These are phyloP conservation scores for Yamadazyma trypodendri DNA, from an alignment of 1,139 yeast species.

Conservation along the genomic window DNA sequence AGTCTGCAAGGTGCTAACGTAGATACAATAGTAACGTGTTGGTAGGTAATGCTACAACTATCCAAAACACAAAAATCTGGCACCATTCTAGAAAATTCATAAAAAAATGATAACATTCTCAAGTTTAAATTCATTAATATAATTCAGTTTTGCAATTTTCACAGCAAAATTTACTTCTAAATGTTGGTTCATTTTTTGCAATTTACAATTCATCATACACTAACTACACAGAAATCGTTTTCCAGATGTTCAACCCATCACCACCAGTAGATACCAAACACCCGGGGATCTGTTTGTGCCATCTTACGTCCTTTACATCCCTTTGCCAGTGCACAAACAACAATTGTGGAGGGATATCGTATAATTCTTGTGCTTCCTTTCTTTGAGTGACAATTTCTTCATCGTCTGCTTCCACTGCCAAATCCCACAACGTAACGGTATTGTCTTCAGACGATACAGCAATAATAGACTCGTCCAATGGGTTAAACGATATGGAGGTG, in stretches of 20 bases:
- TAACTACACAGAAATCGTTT: slow-evolving; percentile 85
- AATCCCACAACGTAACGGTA: slow-evolving; percentile 95
- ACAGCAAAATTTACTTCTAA: no score
- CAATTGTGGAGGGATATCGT: slow-evolving; percentile 92
- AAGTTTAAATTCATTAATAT: no score
- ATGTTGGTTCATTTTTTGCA: no score
- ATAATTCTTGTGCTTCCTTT: slow-evolving; percentile 70
- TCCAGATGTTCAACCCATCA: slow-evolving; percentile 94
- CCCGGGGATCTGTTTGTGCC: slow-evolving; percentile 98
- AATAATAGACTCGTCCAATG: slow-evolving; percentile 89
- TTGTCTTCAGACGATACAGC: slow-evolving; percentile 97
- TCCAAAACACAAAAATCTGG: no score
- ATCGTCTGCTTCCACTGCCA: slow-evolving; percentile 95
- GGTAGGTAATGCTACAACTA: background rate
- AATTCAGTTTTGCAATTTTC: no score
- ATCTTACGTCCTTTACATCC: slow-evolving; percentile 94
- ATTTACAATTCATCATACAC: slow-evolving; percentile 1
- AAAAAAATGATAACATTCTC: no score
- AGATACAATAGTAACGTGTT: background rate
- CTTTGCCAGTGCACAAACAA: slow-evolving; percentile 98
- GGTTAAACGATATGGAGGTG: slow-evolving; percentile 92
- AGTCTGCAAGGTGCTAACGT: background rate
- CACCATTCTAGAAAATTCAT: no score
- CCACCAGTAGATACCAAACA: slow-evolving; percentile 92
- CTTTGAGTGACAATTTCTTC: slow-evolving; percentile 85